Percentiles rank a stretch among this genome's conserved stretches.
Conservation (phyloP, 106 monocot species). For the Allium sativum region DNA sequence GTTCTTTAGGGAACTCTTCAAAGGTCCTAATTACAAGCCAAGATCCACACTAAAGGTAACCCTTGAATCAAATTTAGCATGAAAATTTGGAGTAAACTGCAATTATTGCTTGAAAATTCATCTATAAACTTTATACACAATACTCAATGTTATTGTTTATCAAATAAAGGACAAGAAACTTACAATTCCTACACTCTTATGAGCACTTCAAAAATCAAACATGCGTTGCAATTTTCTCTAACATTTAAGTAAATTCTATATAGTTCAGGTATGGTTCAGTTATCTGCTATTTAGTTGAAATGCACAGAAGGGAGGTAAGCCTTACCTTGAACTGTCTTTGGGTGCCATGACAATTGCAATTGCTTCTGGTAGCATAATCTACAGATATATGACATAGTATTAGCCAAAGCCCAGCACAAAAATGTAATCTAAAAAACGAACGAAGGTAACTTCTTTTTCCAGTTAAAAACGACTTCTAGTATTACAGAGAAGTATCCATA, state of each 20-base stretch:
- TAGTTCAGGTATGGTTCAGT: no score
- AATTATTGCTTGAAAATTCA: no score
- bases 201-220: slow-evolving; percentile 3
- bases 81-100: background rate
- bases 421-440: background rate
- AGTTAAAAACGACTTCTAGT: no score
- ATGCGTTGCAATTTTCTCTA: background rate
- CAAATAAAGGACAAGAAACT: background rate
- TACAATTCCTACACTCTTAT: background rate
- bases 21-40: background rate
- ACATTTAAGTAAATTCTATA: no score
- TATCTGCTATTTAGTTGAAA: no score
- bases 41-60: background rate
- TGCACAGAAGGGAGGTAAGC: background rate
- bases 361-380: slow-evolving; percentile 84
- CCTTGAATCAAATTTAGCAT: background rate
- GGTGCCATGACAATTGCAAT: slow-evolving; percentile 95
- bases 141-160: background rate
- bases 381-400: background rate
- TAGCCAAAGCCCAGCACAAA: background rate
- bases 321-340: slow-evolving; percentile 52
- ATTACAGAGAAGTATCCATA: no score
- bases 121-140: background rate
- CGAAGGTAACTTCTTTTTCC: no score
- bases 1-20: slow-evolving; percentile 1